Base-by-base conservation (phyloP, 108 stramenopile genomes). In the Nannochloropsis gaditana region DNA sequence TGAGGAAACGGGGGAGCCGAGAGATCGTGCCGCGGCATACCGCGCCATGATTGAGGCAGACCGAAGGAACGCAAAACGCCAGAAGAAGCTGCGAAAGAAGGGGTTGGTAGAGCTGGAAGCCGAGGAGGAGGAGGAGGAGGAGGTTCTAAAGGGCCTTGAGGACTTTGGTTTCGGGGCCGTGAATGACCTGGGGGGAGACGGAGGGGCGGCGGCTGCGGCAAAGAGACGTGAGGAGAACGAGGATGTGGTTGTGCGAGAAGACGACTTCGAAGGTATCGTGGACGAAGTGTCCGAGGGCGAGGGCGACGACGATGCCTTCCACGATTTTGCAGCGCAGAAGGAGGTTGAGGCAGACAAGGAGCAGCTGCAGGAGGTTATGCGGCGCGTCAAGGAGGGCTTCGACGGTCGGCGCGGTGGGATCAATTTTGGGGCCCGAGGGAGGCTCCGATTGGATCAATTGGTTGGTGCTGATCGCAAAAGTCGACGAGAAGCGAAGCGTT, bases 121-220 rank as follows among this genome's bases (percentile, higher is more conserved):
- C 79, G 88, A 88, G 83, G 86, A 87, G 45, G 87, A 88, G 73
- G 88, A 88, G 73, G 88, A 88, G 83, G 88, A 88, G 84, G 88
- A 88, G 44, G 82, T 59, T 1, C 81, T 88, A 9, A 86, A 85
- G 42, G 88, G 88, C 31, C 88, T 88, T n/a, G 88, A 84, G 6
- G 88, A 88, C 84, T 88, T 88, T 42, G 88, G 88, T 79, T 88
- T 88, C 47, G 88, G 88, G 42, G 82, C 83, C 17, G 85, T 80
- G 5, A 82, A 43, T 2, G 88, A 85, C 47, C 19, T 2, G 19
- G 44, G 5, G 82, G 59, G 79, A 31, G 84, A n/a, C 5, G 79
- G 9, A 31, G 83, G 11, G 82, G 21, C 21, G 82, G n/a, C 9
- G 43, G 41, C n/a, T 43, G 41, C 41, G 45, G 79, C 2, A 80